A percentile compares a stretch with the other conserved stretches of the same genome.
These are phyloP conservation scores for Bipolaris cookei DNA, from an alignment of 2,329 filamentous ascomycete species.

Conservation along the genomic window DNA sequence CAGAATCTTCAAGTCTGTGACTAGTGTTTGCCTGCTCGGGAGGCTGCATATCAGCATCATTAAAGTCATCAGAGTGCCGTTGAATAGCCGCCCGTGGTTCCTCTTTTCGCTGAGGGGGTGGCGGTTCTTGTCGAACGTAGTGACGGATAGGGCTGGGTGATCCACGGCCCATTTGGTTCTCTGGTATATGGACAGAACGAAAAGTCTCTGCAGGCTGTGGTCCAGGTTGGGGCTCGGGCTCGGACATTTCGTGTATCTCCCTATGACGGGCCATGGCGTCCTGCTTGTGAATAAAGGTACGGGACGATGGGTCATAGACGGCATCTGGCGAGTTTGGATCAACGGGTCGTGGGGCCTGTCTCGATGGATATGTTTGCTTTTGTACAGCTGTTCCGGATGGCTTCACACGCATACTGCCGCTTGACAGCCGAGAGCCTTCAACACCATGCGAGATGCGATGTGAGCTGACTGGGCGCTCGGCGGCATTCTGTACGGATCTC, in stretches of 20 bases:
- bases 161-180: slow-evolving; percentile 17
- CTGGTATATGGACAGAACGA: slow-evolving; percentile 14
- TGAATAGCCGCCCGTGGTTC: slow-evolving; percentile 15
- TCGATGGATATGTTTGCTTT: slow-evolving; percentile 24
- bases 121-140: slow-evolving; percentile 18
- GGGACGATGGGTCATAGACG: slow-evolving; percentile 47
- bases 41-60: slow-evolving; percentile 48
- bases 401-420: slow-evolving; percentile 61
- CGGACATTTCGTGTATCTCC: slow-evolving; percentile 37
- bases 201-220: slow-evolving; percentile 28
- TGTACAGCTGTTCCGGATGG: slow-evolving; percentile 57
- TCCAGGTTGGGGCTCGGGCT: slow-evolving; percentile 30
- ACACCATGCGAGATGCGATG: slow-evolving; percentile 43
- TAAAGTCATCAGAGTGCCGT: slow-evolving; percentile 51
- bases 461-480: slow-evolving; percentile 51
- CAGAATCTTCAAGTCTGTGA: slow-evolving; percentile 23
- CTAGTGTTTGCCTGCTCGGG: slow-evolving; percentile 30
- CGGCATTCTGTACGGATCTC: slow-evolving; percentile 46
- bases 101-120: slow-evolving; percentile 18
- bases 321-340: slow-evolving; percentile 48
- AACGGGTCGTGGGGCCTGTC: slow-evolving; percentile 31
- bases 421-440: slow-evolving; percentile 51
- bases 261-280: slow-evolving; percentile 45
- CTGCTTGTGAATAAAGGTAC: slow-evolving; percentile 47
- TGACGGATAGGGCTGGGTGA: slow-evolving; percentile 30